phyloP scores from a whole-genome alignment of 2,329 filamentous ascomycete genomes.

The Fusarium goolgardi region DNA sequence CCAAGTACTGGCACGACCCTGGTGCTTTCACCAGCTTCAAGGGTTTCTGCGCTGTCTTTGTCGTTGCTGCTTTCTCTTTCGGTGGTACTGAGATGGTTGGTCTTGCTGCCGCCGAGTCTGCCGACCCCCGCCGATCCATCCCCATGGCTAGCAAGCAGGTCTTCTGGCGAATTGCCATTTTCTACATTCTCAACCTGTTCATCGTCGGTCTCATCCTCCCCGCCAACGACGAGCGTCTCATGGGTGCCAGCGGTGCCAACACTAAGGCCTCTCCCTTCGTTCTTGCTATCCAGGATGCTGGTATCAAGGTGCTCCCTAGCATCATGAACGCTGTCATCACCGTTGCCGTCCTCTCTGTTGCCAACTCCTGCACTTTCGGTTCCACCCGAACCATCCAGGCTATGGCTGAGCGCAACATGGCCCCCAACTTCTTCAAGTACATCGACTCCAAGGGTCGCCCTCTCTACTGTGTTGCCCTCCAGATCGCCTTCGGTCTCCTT shows the following conservation, averaged over 20 bases:
- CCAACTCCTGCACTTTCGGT: slow-evolving; percentile 92
- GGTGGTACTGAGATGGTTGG: slow-evolving; percentile 81
- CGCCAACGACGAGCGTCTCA: slow-evolving; percentile 73
- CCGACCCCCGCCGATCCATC: slow-evolving; percentile 80
- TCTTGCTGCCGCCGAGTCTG: slow-evolving; percentile 80
- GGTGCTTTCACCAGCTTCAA: slow-evolving; percentile 88
- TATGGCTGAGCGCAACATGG: slow-evolving; percentile 87
- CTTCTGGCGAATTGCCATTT: slow-evolving; percentile 92
- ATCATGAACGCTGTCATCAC: slow-evolving; percentile 96
- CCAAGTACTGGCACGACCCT: slow-evolving; percentile 78
- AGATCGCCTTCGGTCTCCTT: slow-evolving; percentile 77
- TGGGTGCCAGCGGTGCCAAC: slow-evolving; percentile 68
- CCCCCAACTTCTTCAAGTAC: slow-evolving; percentile 80
- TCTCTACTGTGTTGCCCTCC: slow-evolving; percentile 75
- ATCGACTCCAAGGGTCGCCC: slow-evolving; percentile 86
- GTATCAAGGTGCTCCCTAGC: slow-evolving; percentile 82
- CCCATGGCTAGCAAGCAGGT: slow-evolving; percentile 92
- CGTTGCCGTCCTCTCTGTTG: slow-evolving; percentile 88
- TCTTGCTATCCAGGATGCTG: slow-evolving; percentile 87
- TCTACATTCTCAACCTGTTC: slow-evolving; percentile 86
- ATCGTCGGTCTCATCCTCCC: slow-evolving; percentile 86
- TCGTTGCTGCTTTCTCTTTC: slow-evolving; percentile 79
- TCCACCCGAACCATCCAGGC: slow-evolving; percentile 91
- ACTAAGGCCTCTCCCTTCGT: slow-evolving; percentile 89
- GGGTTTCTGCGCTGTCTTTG: slow-evolving; percentile 80